phyloP scores from a whole-genome alignment of 2,329 filamentous ascomycete genomes.

The Falciphora oryzae region DNA sequence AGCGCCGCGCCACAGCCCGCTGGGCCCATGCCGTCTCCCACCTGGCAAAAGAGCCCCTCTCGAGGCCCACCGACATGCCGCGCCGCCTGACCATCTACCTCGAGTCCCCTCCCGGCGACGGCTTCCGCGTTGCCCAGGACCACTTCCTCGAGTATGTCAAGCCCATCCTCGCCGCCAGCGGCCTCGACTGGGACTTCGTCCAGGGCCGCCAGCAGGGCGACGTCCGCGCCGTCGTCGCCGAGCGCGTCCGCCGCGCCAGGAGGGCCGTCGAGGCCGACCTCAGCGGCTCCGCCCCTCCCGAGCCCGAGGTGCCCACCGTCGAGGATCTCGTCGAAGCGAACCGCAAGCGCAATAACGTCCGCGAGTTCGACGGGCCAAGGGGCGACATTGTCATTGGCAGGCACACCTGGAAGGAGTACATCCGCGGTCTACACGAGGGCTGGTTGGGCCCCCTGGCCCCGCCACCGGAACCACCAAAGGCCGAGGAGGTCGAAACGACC shows the following conservation, averaged over 20 bases:
- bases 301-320: constrained; percentile 44
- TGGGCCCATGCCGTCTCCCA: constrained; percentile 85
- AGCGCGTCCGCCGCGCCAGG: constrained; percentile 71
- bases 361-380: constrained; percentile 64
- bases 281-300: constrained; percentile 28
- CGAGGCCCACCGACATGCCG: constrained; percentile 62
- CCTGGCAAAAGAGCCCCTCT: constrained; percentile 70
- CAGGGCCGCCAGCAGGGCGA: constrained; percentile 93
- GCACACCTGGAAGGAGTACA: constrained; percentile 96
- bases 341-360: constrained; percentile 60
- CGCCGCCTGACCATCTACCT: constrained; percentile 83
- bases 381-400: constrained; percentile 88
- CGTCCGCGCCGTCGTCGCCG: constrained; percentile 77
- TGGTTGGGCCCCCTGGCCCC: constrained; percentile 82
- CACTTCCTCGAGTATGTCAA: constrained; percentile 97
- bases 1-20: constrained; percentile 75
- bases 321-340: constrained; percentile 58
- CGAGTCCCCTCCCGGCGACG: constrained; percentile 79
- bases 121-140: constrained; percentile 77
- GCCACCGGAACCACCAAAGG: constrained; percentile 36
- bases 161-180: constrained; percentile 81
- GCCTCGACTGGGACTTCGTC: constrained; percentile 92
- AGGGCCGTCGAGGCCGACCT: constrained; percentile 46
- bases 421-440: constrained; percentile 88
- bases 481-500: constrained; percentile 14